phyloP scores from a whole-genome alignment of 768 basidiomycete genomes.

The Dacryopinax spathularia region DNA sequence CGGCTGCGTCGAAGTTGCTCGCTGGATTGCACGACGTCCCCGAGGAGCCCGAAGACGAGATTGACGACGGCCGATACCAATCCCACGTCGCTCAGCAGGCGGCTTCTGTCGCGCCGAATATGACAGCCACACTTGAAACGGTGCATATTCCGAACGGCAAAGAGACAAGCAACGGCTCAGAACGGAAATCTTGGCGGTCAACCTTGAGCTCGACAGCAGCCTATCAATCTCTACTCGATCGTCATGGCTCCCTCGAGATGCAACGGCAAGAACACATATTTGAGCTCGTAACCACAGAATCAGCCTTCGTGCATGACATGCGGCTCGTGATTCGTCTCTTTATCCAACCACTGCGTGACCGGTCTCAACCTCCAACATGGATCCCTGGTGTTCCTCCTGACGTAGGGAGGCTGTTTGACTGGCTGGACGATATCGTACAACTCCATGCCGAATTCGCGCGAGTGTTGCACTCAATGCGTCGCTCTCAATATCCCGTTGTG shows the following conservation, averaged over 20 bases:
- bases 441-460: constrained; percentile 53
- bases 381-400: constrained; percentile 61
- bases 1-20: constrained; percentile 5
- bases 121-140: neutral
- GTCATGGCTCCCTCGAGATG: constrained; percentile 39
- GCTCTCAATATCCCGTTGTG: constrained; percentile 33
- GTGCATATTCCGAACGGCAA: neutral
- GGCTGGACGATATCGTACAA: constrained; percentile 74
- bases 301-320: constrained; percentile 49
- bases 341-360: constrained; percentile 53
- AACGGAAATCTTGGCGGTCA: constrained; percentile 23
- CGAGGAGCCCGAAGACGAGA: neutral
- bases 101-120: neutral
- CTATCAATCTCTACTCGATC: constrained; percentile 26
- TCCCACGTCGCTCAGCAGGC: neutral
- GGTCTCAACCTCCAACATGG: constrained; percentile 52
- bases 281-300: constrained; percentile 56
- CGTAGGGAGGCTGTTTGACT: constrained; percentile 64
- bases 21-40: neutral
- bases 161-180: neutral
- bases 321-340: constrained; percentile 56
- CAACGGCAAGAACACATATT: constrained; percentile 52
- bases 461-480: constrained; percentile 31
- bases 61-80: neutral
- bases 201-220: constrained; percentile 20